Base-by-base conservation (phyloP, 2,329 filamentous ascomycete genomes). In the Diplodia intermedia region DNA sequence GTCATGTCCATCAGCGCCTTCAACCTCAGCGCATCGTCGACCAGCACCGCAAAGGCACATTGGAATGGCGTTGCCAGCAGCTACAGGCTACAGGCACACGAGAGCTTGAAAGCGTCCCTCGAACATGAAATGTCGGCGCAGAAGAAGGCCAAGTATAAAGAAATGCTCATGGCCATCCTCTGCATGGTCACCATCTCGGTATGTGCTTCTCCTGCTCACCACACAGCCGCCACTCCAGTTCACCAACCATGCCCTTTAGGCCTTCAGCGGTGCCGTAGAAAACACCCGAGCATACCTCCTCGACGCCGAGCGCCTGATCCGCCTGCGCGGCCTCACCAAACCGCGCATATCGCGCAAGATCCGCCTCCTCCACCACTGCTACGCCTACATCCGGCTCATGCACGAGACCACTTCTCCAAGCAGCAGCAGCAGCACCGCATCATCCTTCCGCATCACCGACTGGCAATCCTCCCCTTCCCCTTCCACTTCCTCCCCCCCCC, bases 301-400 rank as follows among this genome's bases (percentile, higher is more conserved):
- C 0, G 82, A 83, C 60, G 80, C 81, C 0, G 82, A 84, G 69
- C 77, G 79, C 2, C 77, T 83, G 14, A 82, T 84, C 5, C 78
- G 79, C 1, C 60, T 80, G 5, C 74, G 74, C 29, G 81, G 82
- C 0, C 69, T 83, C 0, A 73, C 75, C 6, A 76, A 76, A 4
- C 73, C 72, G 9, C 73, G 71, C 8, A 82, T 82, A 49, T 81
- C 82, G 1, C 78, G 80, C 18, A 80, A 82, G 23, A 73, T 79
- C 0, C 79, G 82, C 2, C 70, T 84, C 0, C 71, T 85, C 0
- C 83, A 84, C 68, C 82, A 84, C 68, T 82, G 82, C 72, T 84
- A 84, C 68, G 80, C 79, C 0, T 82, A 81, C 61, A 74, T 82
- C 6, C 79, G 83, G 0, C 77, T 84, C 0, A 79, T 84, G 20